Evolutionary conservation across 345 rosid genomes (phyloP), one percentile per base, ranked within the genome.

Genomic region (Toxicodendron radicans): DNA sequence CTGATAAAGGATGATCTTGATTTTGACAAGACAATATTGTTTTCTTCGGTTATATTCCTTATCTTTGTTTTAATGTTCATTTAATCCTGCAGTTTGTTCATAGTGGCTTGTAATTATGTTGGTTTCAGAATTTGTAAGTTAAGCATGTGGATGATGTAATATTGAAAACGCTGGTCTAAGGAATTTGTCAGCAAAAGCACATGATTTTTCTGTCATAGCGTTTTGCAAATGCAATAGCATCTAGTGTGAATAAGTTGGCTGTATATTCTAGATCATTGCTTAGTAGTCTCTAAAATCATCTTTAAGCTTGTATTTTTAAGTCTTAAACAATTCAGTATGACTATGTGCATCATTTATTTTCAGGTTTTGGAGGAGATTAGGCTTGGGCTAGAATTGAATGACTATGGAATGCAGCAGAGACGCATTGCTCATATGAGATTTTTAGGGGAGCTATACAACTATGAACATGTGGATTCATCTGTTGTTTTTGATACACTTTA

Each of bases 301-400:
- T 35, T 35, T 35, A 35, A 35, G 38, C 38, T 35, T 35, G 6
- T 35, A 6, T 0, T 3, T 32, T 35, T 4, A 35, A 35, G 38
- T 6, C 38, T 35, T 35, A 35, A 35, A 35, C 7, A 14, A 0
- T 32, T 14, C 30, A 30, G 21, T 33, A 46, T 61, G 46, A 32
- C 59, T 45, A 58, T 11, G 10, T 48, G 48, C 61, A 71, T 66
- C 49, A 10, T 76, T 82, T 75, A 67, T 70, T 74, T 83, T 72
- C 86, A 96, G 98, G 95, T 93, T 79, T 76, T 96, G 92, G 99
- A 96, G 85, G 99, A 96, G 86, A 93, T 96, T 72, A 87, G 97
- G 81, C 81, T 90, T 81, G 99, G 98, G 61, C 85, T 96, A 64
- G 99, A 93, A 74, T 78, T 93, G 79, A 96, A 96, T 86, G 98